Percentiles rank a stretch among this genome's conserved stretches.
Evolutionary conservation across 768 basidiomycete species (phyloP).

Genomic region (Mycena metata): DNA sequence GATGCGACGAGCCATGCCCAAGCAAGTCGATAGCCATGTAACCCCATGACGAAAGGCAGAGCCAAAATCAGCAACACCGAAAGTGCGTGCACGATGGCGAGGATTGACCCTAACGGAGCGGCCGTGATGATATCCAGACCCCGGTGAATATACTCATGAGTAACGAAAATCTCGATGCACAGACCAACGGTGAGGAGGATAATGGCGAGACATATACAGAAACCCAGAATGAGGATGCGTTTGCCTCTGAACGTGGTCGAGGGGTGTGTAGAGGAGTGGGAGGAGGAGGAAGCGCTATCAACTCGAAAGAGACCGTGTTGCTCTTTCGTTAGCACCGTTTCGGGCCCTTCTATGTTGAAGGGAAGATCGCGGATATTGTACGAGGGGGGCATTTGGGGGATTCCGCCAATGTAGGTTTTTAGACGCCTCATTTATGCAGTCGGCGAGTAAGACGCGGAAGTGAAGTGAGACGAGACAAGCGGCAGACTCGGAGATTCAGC

Average conservation of each 20-base stretch:
- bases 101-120: constrained; percentile 27
- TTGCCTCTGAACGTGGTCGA: constrained; percentile 29
- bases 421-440: constrained; percentile 10
- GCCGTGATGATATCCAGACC: constrained; percentile 28
- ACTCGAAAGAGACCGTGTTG: constrained; percentile 7
- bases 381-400: constrained; percentile 18
- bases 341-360: constrained; percentile 15
- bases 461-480: constrained; percentile 4
- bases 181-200: constrained; percentile 18
- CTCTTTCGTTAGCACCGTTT: constrained; percentile 15
- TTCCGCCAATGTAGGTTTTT: neutral
- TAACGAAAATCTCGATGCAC: constrained; percentile 27
- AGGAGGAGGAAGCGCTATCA: constrained; percentile 4
- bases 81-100: constrained; percentile 22
- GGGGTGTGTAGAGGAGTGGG: neutral
- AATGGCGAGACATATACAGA: constrained; percentile 14
- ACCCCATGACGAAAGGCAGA: constrained; percentile 8
- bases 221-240: constrained; percentile 17
- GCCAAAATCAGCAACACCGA: constrained; percentile 25
- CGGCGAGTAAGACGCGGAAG: constrained; percentile 27
- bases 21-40: constrained; percentile 31
- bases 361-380: constrained; percentile 29
- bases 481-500: neutral
- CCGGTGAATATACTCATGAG: constrained; percentile 24
- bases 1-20: constrained; percentile 34